These are phyloP conservation scores for Penicillium griseofulvum DNA, from an alignment of 2,329 filamentous ascomycete species.

Conservation along the genomic window DNA sequence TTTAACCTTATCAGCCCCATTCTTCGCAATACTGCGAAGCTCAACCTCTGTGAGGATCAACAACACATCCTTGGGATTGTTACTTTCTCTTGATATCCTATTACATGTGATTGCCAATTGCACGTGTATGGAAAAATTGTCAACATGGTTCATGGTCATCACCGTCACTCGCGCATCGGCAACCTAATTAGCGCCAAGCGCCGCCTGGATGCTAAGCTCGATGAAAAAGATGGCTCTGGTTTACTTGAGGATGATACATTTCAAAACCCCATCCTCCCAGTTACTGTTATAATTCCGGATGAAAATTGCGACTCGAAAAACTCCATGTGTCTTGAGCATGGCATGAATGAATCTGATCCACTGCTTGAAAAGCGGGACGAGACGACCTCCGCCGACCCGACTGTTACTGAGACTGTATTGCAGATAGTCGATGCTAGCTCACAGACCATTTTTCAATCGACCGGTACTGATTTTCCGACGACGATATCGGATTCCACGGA, in stretches of 20 bases:
- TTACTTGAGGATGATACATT: neutral
- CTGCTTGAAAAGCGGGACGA: conserved; percentile 16
- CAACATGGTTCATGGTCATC: conserved; percentile 24
- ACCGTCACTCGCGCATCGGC: conserved; percentile 19
- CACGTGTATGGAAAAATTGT: neutral
- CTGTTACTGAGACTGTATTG: conserved; percentile 16
- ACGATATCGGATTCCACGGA: conserved; percentile 15
- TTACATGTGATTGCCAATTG: neutral
- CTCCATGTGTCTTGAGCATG: conserved; percentile 5
- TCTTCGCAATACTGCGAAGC: conserved; percentile 9
- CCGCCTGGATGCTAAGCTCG: conserved; percentile 4
- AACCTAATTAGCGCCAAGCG: conserved; percentile 16
- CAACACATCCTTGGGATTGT: neutral
- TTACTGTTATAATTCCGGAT: conserved; percentile 5
- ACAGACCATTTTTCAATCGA: conserved; percentile 15
- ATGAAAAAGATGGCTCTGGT: neutral
- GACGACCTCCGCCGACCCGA: conserved; percentile 3
- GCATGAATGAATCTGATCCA: neutral
- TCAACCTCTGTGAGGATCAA: conserved; percentile 19
- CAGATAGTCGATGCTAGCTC: conserved; percentile 20
- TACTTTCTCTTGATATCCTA: neutral
- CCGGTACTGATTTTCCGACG: conserved; percentile 11
- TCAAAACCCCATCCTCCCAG: neutral
- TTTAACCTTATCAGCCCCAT: neutral
- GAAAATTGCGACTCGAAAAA: conserved; percentile 13